Base-by-base conservation (phyloP, 1,139 yeast genomes). In the Saccharomycopsis crataegensis region DNA sequence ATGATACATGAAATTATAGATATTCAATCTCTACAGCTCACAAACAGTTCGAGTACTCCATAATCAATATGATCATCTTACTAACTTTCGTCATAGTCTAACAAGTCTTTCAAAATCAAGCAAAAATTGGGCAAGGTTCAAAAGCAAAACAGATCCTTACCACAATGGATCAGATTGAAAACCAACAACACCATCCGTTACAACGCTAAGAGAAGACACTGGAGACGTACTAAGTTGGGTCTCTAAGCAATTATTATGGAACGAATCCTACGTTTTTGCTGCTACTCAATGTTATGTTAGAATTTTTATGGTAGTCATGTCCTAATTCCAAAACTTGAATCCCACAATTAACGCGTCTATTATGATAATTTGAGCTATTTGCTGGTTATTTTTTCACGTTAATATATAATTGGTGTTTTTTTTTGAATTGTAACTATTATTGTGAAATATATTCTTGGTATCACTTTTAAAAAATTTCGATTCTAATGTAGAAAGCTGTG, bases 151-250 rank as follows among this genome's bases (percentile, higher is more conserved):
- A 89, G 99, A 83, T 97, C 98, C 75, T 86, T 94, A 76, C 99
- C 99, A 72, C 97, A 93, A 82, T 94, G 98, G 98, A 82, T 91
- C 87, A 89, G 99, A 81, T 85, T 93, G 80, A 93, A 91, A 86
- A 90, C 99, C 76, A 85, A 80, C 78, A 91, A 90, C 95, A 90
- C 84, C 71, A 86, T 93, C 83, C 88, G 93, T 83, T 93, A 91
- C 91, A 93, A 93, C 81, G 95, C 96, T 74, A 93, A 93, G 91
- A 90, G 98, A 88, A 87, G 99, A 85, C 96, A 94, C 95, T 94
- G 99, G 99, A 93, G 97, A 87, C 89, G 99, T 86, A 93, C 98
- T 72, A 94, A 93, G 96, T 85, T 94, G 80, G 83, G 85, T 86
- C 78, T 93, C 84, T 93, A 89, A 88, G 80, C 70, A 31, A 33